phyloP scores from a whole-genome alignment of 176 grass and related monocot species.

The Triticum aestivum region DNA sequence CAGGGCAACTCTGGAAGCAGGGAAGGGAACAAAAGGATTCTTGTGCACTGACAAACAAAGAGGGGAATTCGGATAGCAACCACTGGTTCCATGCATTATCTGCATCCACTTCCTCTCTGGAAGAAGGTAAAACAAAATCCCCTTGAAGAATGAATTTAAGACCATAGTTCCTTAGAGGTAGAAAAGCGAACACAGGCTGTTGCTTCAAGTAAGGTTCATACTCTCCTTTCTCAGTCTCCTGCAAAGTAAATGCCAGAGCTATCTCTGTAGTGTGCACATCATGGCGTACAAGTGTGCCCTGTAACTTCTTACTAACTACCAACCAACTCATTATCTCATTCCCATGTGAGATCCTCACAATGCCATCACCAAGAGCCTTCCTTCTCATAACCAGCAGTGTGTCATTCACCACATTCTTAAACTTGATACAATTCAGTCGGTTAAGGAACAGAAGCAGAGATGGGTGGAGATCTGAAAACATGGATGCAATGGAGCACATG shows the following conservation, averaged over 20 bases:
- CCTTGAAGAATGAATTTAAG: slow-evolving; percentile 98
- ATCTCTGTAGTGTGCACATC: slow-evolving; percentile 88
- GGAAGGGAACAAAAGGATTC: slow-evolving; percentile 83
- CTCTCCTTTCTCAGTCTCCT: slow-evolving; percentile 58
- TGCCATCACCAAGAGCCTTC: slow-evolving; percentile 69
- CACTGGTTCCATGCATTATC: slow-evolving; percentile 98
- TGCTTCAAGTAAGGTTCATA: slow-evolving; percentile 73
- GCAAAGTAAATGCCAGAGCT: slow-evolving; percentile 85
- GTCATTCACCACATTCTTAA: slow-evolving; percentile 68
- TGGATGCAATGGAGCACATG: slow-evolving; percentile 72
- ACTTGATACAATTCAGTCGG: slow-evolving; percentile 77
- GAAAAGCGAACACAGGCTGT: slow-evolving; percentile 95
- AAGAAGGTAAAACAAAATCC: slow-evolving; percentile 94
- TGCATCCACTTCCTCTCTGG: slow-evolving; percentile 97
- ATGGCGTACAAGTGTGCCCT: slow-evolving; percentile 54
- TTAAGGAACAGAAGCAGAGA: slow-evolving; percentile 94
- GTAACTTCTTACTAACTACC: slow-evolving; percentile 71
- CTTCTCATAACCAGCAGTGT: slow-evolving; percentile 75
- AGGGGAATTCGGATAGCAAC: slow-evolving; percentile 86
- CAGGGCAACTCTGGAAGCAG: slow-evolving; percentile 65
- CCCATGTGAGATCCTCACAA: slow-evolving; percentile 87
- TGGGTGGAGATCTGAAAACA: slow-evolving; percentile 97
- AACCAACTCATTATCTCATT: slow-evolving; percentile 87
- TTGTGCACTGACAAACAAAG: slow-evolving; percentile 69
- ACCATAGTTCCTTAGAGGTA: slow-evolving; percentile 92